Evolutionary conservation across 352 stramenopile species (phyloP).

Genomic region (Globisporangium irregulare): DNA sequence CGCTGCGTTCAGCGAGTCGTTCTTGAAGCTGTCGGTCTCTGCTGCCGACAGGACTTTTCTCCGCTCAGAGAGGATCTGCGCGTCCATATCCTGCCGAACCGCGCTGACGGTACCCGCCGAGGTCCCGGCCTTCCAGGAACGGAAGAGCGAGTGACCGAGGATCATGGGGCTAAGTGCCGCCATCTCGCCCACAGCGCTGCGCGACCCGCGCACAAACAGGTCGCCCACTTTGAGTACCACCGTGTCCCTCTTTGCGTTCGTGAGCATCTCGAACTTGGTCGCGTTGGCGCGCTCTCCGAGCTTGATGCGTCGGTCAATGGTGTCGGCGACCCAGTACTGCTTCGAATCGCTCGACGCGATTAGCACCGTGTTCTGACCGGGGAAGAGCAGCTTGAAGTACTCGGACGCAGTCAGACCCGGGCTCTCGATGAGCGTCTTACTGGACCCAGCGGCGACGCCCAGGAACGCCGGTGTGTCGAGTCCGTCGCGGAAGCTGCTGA

Average conservation of each 20-base stretch:
- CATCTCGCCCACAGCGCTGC: not conserved
- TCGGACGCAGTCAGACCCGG: not conserved
- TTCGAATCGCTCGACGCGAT: conserved; percentile 1
- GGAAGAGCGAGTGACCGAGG: not conserved
- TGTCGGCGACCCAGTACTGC: not conserved
- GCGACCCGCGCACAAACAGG: not conserved
- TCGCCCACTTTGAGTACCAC: not conserved
- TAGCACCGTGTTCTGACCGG: not conserved
- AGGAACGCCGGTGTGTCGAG: not conserved
- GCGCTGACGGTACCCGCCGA: not conserved
- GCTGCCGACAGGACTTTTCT: not conserved
- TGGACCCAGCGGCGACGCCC: not conserved
- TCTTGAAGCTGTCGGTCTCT: not conserved
- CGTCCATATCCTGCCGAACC: not conserved
- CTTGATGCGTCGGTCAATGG: not conserved
- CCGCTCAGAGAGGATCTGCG: conserved; percentile 1
- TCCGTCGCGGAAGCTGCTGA: conserved; percentile 1
- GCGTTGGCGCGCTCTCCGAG: not conserved
- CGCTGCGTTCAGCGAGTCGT: conserved; percentile 1
- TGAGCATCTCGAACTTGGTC: conserved; percentile 1
- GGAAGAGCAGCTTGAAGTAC: not conserved
- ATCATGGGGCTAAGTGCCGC: conserved; percentile 3
- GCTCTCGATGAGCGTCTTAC: not conserved
- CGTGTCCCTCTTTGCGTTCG: not conserved
- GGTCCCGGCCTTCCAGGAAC: not conserved